Evolutionary conservation across 345 rosid species (phyloP).

Genomic region (Orychophragmus violaceus): DNA sequence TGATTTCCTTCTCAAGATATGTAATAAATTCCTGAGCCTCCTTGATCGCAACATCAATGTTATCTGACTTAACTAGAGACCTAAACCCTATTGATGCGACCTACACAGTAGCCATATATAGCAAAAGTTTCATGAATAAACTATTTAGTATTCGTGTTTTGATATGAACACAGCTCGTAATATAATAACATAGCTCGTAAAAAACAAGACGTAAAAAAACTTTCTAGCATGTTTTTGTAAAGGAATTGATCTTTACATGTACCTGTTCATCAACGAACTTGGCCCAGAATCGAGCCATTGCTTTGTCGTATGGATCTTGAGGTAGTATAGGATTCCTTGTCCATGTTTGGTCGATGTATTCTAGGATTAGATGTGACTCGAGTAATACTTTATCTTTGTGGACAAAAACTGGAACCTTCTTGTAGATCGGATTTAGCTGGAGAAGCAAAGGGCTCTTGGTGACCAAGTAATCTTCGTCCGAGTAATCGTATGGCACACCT

Average conservation of each 20-base stretch:
- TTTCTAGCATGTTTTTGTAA: not conserved
- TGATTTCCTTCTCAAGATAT: slow-evolving; percentile 29
- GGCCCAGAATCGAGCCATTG: slow-evolving; percentile 43
- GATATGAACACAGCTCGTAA: too few species aligned
- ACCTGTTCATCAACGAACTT: slow-evolving; percentile 38
- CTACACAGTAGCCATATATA: not conserved
- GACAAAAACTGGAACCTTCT: slow-evolving; percentile 41
- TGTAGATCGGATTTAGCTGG: slow-evolving; percentile 30
- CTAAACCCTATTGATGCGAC: not conserved
- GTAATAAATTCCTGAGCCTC: slow-evolving; percentile 14
- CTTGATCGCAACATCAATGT: slow-evolving; percentile 5
- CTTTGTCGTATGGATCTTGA: slow-evolving; percentile 35
- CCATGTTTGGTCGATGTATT: slow-evolving; percentile 52
- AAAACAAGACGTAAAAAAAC: too few species aligned
- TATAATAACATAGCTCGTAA: not conserved
- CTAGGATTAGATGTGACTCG: slow-evolving; percentile 40
- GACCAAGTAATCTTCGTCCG: slow-evolving; percentile 27
- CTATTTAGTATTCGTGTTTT: not conserved
- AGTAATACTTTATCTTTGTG: slow-evolving; percentile 35
- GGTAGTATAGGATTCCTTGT: slow-evolving; percentile 35
- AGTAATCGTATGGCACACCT: slow-evolving; percentile 36
- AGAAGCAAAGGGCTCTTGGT: slow-evolving; percentile 39
- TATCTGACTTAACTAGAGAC: not conserved
- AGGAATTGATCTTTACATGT: not conserved
- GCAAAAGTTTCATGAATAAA: not conserved